phyloP scores from a whole-genome alignment of 768 basidiomycete species.

The Hypholoma fasciculare region DNA sequence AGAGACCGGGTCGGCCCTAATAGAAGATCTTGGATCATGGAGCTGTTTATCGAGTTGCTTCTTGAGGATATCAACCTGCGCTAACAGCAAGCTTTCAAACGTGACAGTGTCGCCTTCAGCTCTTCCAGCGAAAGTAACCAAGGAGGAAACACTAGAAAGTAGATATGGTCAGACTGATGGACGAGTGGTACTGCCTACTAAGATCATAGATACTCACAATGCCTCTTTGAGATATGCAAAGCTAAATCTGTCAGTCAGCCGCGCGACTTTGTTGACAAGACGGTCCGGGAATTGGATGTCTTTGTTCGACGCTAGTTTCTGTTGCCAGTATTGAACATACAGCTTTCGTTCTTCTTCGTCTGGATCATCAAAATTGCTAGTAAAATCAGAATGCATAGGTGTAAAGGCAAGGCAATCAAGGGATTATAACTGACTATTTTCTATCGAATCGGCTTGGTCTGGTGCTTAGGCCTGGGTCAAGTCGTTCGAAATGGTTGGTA shows the following conservation, averaged over 20 bases:
- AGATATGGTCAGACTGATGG: background rate
- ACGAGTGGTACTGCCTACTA: background rate
- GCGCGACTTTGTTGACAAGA: slow-evolving; percentile 60
- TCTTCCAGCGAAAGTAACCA: slow-evolving; percentile 62
- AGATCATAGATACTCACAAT: slow-evolving; percentile 54
- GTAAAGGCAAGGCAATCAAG: background rate
- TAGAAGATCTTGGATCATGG: background rate
- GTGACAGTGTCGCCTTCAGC: slow-evolving; percentile 44
- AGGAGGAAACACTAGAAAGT: slow-evolving; percentile 59
- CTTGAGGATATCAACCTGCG: slow-evolving; percentile 60
- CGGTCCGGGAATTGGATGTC: slow-evolving; percentile 66
- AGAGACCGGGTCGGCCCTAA: background rate
- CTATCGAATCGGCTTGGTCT: slow-evolving; percentile 86
- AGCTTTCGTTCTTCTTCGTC: slow-evolving; percentile 58
- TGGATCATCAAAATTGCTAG: slow-evolving; percentile 76
- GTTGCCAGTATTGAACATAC: slow-evolving; percentile 81
- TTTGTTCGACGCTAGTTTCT: slow-evolving; percentile 65
- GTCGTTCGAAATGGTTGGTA: slow-evolving; percentile 81
- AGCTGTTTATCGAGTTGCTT: slow-evolving; percentile 60
- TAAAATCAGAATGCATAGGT: background rate
- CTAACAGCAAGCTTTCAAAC: slow-evolving; percentile 53
- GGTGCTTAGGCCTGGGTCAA: slow-evolving; percentile 75
- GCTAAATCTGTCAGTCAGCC: slow-evolving; percentile 65
- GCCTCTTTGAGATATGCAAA: slow-evolving; percentile 91
- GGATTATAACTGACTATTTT: slow-evolving; percentile 62